Conservation (phyloP, 805 yeast species). For the Lachancea meyersii region DNA sequence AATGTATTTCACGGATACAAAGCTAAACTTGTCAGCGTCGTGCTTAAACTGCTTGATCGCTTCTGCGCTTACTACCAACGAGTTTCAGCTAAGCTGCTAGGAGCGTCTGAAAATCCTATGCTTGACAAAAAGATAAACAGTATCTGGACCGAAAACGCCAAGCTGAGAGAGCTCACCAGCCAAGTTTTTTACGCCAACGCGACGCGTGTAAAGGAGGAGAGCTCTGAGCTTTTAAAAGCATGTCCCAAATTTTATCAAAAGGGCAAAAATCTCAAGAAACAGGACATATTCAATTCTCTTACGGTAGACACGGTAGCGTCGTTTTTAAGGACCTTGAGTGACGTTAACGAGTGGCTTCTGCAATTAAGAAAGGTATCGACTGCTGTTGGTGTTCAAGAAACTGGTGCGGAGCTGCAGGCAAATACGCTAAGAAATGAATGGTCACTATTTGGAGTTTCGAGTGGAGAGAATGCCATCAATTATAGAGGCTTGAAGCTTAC, state of each 20-base stretch:
- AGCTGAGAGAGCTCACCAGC: conserved; percentile 30
- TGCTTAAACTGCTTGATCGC: conserved; percentile 35
- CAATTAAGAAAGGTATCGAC: conserved; percentile 39
- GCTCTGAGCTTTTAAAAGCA: conserved; percentile 22
- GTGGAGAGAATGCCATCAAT: conserved; percentile 17
- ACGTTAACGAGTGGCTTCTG: conserved; percentile 60
- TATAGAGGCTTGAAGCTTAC: conserved; percentile 16
- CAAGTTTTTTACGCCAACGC: conserved; percentile 25
- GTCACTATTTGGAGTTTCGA: conserved; percentile 37
- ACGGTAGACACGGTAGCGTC: conserved; percentile 47
- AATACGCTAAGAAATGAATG: conserved; percentile 31
- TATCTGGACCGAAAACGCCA: conserved; percentile 35
- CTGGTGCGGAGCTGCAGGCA: conserved; percentile 1
- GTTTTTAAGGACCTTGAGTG: conserved; percentile 47
- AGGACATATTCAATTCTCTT: conserved; percentile 49
- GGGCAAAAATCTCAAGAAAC: conserved; percentile 33
- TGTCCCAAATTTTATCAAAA: conserved; percentile 30
- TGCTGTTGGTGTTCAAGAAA: not conserved
- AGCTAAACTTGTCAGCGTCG: conserved; percentile 42
- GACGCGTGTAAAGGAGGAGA: conserved; percentile 24
- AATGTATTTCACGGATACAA: conserved; percentile 41
- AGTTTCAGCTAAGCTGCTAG: conserved; percentile 28
- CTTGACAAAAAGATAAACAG: conserved; percentile 23
- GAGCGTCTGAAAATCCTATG: conserved; percentile 15
- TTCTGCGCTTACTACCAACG: conserved; percentile 34